Evolutionary conservation across 1,284 basidiomycete species (phyloP), one percentile per base, ranked within the genome.

Genomic region (Cerrena zonata): DNA sequence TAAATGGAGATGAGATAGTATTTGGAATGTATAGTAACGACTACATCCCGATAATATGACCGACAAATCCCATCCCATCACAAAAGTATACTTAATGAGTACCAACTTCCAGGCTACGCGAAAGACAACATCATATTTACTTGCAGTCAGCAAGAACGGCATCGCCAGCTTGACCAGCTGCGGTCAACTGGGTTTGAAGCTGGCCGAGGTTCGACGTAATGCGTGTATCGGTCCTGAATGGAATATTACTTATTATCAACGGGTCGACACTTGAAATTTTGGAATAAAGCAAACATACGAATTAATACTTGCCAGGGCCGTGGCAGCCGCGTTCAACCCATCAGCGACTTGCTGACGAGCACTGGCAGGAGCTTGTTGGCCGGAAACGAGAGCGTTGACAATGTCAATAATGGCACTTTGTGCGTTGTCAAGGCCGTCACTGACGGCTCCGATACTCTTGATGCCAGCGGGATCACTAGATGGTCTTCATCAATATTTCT

Each of bases 351-450:
- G 65, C 54, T 65, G 59, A 26, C 69, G 58, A 27, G 67, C 67
- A 22, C 51, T 60, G 15, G 70, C 66, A 15, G 72, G 68, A 2
- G 69, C 65, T 3, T 59, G 51, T 53, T 66, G 61, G 4, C 69
- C 69, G 0, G 62, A 59, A n/a, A 68, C 5, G 22, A 74, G 60
- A 4, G 71, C 63, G 44, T 59, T 54, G 10, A 64, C 70, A 47
- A 72, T 72, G 5, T 62, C 61, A 39, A 54, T 60, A 21, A 72
- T 66, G 10, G 65, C 70, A 41, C 45, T 54, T 41, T 67, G 55
- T 12, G 70, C 68, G 37, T 60, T 58, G 41, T 56, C 49, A 34
- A 74, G 53, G 10, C 62, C 66, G 30, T 51, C 48, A 45, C 61
- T 54, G 10, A 65, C 68, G 7, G 62, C 49, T 42, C 58, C 47